Base-by-base conservation (phyloP, 352 stramenopile species). In the Globisporangium lucens region DNA sequence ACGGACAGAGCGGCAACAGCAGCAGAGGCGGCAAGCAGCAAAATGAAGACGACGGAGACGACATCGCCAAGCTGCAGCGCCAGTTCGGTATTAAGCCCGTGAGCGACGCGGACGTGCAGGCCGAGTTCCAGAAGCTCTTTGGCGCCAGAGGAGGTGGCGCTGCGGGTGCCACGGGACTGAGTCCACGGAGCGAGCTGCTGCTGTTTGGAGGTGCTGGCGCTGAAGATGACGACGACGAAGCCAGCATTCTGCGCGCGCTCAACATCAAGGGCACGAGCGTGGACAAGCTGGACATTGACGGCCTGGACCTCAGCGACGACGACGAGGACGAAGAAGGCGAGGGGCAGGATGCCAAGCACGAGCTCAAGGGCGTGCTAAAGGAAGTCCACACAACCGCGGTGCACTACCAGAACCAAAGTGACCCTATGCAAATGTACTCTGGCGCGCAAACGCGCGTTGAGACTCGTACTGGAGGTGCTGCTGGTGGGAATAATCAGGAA, bases 51-150 rank as follows among this genome's bases (percentile, higher is more conserved):
- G 72, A 27, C 13, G 67, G 68, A 6, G 76, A 89, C 46, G 81
- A 93, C 29, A 64, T 93, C 27, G 63, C 47, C 3, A 80, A 83
- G 72, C 75, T 93, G 46, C 85, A 93, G 75, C 77, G 80, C 17
- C 80, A 93, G 75, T 91, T 94, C 62, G 84, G 87, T 5, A 93
- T 94, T 71, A 83, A 79, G 38, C 74, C 81, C 36, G 74, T 92
- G 57, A 84, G 66, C 24, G 84, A 93, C 63, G 80, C 78, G 51
- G 83, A 94, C 55, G 82, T 94, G 22, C 73, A 92, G 68, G 73
- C 66, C 46, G 87, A 94, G 52, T 80, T 93, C 29, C 71, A 77
- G 58, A 68, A 74, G 70, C 75, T 94, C 20, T 74, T 93, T 41
- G 76, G 74, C 15, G 72, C 59, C 27, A 53, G 38, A 4, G 62